Base-by-base conservation (phyloP, 2,329 filamentous ascomycete species). In the Apiospora pterosperma region DNA sequence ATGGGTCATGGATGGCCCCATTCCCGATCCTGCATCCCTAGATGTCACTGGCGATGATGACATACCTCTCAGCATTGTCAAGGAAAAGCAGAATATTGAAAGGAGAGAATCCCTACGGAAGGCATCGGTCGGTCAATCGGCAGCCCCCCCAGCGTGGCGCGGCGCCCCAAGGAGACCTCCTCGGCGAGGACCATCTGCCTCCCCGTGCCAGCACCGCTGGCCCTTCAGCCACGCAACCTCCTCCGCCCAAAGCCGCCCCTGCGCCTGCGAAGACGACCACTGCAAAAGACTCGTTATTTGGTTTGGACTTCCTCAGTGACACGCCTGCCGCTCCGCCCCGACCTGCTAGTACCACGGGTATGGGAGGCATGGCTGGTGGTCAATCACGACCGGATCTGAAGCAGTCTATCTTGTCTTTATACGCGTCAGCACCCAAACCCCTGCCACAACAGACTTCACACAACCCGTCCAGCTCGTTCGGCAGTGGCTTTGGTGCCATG, bases 1-100 rank as follows among this genome's bases (percentile, higher is more conserved):
- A 81, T 99, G 96, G 96, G 91, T 93, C n/a, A 98, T 98, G 94
- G 96, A 99, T 67, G 96, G 96, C 1, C 89, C 89, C 5, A 95
- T 96, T 75, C 96, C 96, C 5, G 93, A 98, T 76, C 96, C 96
- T n/a, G 85, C 92, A 3, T 92, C 91, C 1, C 80, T 99, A 62
- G 93, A 96, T 75, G 88, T 82, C 16, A 92, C 93, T 19, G 93
- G 89, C 63, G 95, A 97, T 73, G 93, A 97, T 70, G 93, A 98
- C 76, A 88, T 90, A 19, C 84, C 84, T 5, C 75, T 85, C 67
- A 88, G 84, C 72, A 76, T 89, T 52, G 86, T 89, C 64, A 89
- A 88, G 74, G 87, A 90, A 78, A 90, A 90, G 77, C 86, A 89
- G 73, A 84, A 80, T 36, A 82, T 90, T 63, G 85, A 89, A 71